Conservation (phyloP, 139 green algal species). For the Asterochloris erici region DNA sequence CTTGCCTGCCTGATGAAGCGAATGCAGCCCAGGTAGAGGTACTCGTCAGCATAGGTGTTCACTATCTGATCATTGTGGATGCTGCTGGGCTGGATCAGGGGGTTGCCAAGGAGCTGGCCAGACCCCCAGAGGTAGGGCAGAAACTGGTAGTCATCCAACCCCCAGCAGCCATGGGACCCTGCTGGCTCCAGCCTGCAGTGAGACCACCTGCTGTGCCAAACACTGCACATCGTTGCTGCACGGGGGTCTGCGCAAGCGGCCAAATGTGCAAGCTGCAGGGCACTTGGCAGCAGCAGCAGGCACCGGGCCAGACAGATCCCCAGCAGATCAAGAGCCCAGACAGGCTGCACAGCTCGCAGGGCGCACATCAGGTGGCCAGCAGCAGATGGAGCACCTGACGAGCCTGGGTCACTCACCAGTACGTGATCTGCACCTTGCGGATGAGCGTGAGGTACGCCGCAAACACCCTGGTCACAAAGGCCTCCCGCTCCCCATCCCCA, state of each 20-base stretch:
- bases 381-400: too few relatives aligned
- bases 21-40: conserved; percentile 85
- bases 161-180: conserved; percentile 95
- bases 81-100: conserved; percentile 68
- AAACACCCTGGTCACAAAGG: conserved; percentile 49
- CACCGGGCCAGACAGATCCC: neutral
- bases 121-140: conserved; percentile 93
- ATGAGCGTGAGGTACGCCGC: conserved; percentile 89
- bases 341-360: too few relatives aligned
- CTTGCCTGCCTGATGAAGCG: conserved; percentile 75
- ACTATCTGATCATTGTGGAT: conserved; percentile 79
- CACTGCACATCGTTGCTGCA: neutral
- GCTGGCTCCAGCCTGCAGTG: conserved; percentile 84
- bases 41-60: conserved; percentile 65
- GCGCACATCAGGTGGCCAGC: too few relatives aligned
- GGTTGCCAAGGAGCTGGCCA: conserved; percentile 59
- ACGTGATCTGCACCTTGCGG: conserved; percentile 88
- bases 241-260: neutral
- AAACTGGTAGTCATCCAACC: conserved; percentile 98
- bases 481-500: conserved; percentile 24
- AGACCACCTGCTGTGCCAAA: neutral
- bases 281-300: too few relatives aligned
- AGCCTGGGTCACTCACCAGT: conserved; percentile 61
- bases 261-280: too few relatives aligned
- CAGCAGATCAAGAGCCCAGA: too few relatives aligned